Conservation (phyloP, 371 early-diverging fungal species). For the Polyrhizophydium stewartii region DNA sequence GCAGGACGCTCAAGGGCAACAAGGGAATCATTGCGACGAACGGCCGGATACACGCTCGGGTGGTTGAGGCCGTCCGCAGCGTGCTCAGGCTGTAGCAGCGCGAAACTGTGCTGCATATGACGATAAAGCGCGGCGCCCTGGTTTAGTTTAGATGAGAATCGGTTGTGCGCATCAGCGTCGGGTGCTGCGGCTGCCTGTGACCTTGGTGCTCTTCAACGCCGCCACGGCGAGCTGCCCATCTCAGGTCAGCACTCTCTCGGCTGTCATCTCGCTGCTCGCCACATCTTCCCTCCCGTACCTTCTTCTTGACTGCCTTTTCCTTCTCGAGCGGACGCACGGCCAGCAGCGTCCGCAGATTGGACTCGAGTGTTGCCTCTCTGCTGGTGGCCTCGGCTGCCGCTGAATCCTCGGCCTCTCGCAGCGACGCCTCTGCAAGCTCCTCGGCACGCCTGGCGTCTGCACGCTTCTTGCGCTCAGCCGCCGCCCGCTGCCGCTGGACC, state of each 20-base stretch:
- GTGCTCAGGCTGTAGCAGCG: slow-evolving; percentile 13
- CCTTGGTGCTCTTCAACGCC: too few species aligned
- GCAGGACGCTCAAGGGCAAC: slow-evolving; percentile 76
- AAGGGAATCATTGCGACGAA: slow-evolving; percentile 81
- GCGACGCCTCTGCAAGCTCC: background rate
- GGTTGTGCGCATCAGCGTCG: too few species aligned
- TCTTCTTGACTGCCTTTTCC: slow-evolving; percentile 6
- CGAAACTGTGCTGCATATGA: too few species aligned
- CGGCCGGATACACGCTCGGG: slow-evolving; percentile 20
- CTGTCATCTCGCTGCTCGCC: too few species aligned
- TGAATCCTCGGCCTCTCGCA: background rate
- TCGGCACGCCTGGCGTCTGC: background rate
- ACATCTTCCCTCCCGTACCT: too few species aligned
- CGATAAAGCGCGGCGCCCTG: too few species aligned
- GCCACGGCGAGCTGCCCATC: too few species aligned
- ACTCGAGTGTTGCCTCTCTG: background rate
- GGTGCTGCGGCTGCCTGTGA: too few species aligned
- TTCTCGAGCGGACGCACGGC: background rate
- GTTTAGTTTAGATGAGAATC: too few species aligned
- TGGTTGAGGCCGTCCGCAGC: slow-evolving; percentile 29
- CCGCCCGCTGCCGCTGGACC: background rate
- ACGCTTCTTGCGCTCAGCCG: background rate
- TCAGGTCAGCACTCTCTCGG: too few species aligned
- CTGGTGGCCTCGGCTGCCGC: background rate
- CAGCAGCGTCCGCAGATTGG: background rate